phyloP scores from a whole-genome alignment of 768 basidiomycete genomes.

The Tricholoma hemisulphureum region DNA sequence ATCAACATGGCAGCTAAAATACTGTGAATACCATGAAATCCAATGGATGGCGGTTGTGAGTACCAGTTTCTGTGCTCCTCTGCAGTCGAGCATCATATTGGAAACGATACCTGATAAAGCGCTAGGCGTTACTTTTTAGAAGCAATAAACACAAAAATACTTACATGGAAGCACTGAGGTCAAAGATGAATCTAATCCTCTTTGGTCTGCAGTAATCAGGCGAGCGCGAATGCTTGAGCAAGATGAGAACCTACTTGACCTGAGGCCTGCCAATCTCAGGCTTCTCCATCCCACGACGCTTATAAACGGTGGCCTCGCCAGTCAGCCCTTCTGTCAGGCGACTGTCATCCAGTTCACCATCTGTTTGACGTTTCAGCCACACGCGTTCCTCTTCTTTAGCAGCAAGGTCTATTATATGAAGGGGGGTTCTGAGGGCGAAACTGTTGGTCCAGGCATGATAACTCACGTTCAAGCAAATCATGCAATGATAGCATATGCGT shows the following conservation, averaged over 20 bases:
- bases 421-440: background rate
- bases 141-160: slow-evolving; percentile 6
- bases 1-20: slow-evolving; percentile 65
- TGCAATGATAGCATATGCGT: slow-evolving; percentile 59
- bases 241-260: slow-evolving; percentile 46
- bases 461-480: slow-evolving; percentile 62
- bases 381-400: slow-evolving; percentile 70
- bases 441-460: background rate
- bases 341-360: slow-evolving; percentile 68
- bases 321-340: slow-evolving; percentile 66
- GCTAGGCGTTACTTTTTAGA: background rate
- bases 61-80: slow-evolving; percentile 65
- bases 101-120: slow-evolving; percentile 57
- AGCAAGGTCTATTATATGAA: slow-evolving; percentile 47
- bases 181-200: slow-evolving; percentile 66
- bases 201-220: slow-evolving; percentile 46
- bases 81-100: slow-evolving; percentile 68
- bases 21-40: background rate
- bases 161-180: slow-evolving; percentile 68
- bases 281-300: slow-evolving; percentile 67
- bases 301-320: slow-evolving; percentile 69
- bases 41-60: background rate
- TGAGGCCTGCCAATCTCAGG: slow-evolving; percentile 67
- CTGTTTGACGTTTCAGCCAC: slow-evolving; percentile 70
- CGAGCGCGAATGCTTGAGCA: background rate